A percentile compares a stretch with the other conserved stretches of the same genome.
Conservation (phyloP, 129 eudicot species). For the carrot (Daucus carota) region DNA sequence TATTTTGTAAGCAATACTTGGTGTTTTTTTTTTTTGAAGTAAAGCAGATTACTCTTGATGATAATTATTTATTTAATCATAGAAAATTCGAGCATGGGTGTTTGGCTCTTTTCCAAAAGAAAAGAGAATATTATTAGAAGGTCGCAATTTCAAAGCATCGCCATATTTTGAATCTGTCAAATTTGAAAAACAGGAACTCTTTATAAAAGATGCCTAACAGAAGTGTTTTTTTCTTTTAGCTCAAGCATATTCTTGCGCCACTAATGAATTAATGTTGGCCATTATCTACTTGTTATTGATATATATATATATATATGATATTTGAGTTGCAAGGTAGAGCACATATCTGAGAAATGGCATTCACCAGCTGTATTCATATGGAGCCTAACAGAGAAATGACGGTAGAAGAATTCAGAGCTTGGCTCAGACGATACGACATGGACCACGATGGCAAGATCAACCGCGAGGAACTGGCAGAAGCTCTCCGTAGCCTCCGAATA, state of each 20-base stretch:
- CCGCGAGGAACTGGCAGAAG: slow-evolving; percentile 43
- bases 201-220: slow-evolving; percentile 5
- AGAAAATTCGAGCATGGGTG: not conserved
- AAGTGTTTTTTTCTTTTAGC: not conserved
- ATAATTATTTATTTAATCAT: not conserved
- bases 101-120: not conserved
- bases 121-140: not conserved
- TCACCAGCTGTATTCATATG: slow-evolving; percentile 31
- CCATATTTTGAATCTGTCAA: not conserved
- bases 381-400: slow-evolving; percentile 46
- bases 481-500: slow-evolving; percentile 34
- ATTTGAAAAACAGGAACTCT: not conserved
- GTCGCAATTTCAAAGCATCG: not conserved
- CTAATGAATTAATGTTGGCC: not conserved
- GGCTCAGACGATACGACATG: slow-evolving; percentile 43
- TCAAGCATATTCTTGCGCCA: slow-evolving; percentile 3
- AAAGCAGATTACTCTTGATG: no score
- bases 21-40: no score
- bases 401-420: slow-evolving; percentile 46
- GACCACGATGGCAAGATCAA: slow-evolving; percentile 52
- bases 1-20: no score
- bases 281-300: not conserved
- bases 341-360: slow-evolving; percentile 26
- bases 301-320: not conserved
- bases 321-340: not conserved